Evolutionary conservation across 106 monocot genomes (phyloP).

Genomic region (Agapanthus africanus): DNA sequence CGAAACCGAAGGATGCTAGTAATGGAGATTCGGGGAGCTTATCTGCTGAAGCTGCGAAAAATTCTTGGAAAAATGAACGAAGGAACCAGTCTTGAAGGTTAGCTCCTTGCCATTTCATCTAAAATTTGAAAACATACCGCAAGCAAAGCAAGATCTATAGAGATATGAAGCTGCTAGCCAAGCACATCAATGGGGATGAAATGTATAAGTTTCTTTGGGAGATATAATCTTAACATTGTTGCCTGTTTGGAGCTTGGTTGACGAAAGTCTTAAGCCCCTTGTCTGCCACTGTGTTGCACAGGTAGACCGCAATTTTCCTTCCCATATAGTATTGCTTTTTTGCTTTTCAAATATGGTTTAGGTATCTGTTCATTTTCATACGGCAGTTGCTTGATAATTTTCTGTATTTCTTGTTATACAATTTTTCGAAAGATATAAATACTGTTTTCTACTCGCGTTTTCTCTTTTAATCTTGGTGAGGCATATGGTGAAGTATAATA

Average conservation of each 20-base stretch:
- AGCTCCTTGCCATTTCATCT: neutral
- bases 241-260: neutral
- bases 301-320: constrained; percentile 8
- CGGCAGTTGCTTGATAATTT: constrained; percentile 6
- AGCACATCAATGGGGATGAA: neutral
- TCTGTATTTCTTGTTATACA: neutral
- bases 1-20: constrained; percentile 55
- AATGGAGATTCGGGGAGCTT: constrained; percentile 26
- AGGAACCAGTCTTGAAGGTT: constrained; percentile 21
- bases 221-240: neutral
- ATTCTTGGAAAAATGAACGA: constrained; percentile 53
- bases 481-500: neutral
- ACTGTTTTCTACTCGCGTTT: neutral
- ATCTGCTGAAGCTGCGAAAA: constrained; percentile 38
- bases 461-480: constrained; percentile 1
- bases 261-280: neutral
- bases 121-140: neutral
- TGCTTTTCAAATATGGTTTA: no score
- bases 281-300: neutral
- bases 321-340: neutral
- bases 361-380: constrained; percentile 1
- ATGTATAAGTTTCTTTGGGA: neutral
- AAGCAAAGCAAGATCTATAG: neutral
- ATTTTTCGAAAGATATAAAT: constrained; percentile 1
- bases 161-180: neutral